phyloP scores from a whole-genome alignment of 805 yeast species.

The Sugiyamaella floridensis region DNA sequence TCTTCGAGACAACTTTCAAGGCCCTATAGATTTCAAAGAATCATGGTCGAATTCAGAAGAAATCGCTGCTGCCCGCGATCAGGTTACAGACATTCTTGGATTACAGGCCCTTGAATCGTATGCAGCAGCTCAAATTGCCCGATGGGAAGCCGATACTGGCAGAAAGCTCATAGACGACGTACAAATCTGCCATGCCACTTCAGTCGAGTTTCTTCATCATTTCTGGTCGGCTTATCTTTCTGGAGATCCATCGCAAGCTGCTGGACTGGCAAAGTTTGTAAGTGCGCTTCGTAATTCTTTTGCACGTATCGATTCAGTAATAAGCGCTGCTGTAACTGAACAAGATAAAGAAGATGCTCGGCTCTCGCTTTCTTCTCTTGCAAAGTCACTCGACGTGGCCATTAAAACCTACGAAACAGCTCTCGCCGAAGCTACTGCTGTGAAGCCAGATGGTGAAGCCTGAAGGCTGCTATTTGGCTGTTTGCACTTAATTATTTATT shows the following conservation, averaged over 20 bases:
- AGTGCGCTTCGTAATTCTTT: constrained; percentile 44
- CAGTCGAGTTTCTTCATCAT: constrained; percentile 68
- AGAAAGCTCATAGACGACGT: constrained; percentile 42
- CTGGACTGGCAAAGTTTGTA: constrained; percentile 40
- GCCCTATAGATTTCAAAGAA: constrained; percentile 4
- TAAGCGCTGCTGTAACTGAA: constrained; percentile 18
- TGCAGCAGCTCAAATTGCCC: not conserved
- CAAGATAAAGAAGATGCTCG: constrained; percentile 14
- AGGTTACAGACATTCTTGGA: constrained; percentile 10
- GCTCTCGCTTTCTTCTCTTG: constrained; percentile 37
- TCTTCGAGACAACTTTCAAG: not conserved
- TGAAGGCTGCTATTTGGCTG: not conserved
- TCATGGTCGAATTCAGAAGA: constrained; percentile 11
- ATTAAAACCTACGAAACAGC: constrained; percentile 40
- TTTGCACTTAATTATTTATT: no score
- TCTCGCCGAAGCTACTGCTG: constrained; percentile 10
- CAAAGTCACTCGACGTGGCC: constrained; percentile 42
- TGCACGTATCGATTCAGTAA: constrained; percentile 36
- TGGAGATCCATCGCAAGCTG: constrained; percentile 37
- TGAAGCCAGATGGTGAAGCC: not conserved
- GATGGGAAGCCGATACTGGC: constrained; percentile 21
- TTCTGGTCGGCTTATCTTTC: constrained; percentile 45
- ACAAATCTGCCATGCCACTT: constrained; percentile 59
- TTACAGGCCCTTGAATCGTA: constrained; percentile 17
- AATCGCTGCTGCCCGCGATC: constrained; percentile 12